Percentiles rank a stretch among this genome's conserved stretches.
phyloP scores from a whole-genome alignment of 2,329 filamentous ascomycete genomes.

The Colletotrichum sp. region DNA sequence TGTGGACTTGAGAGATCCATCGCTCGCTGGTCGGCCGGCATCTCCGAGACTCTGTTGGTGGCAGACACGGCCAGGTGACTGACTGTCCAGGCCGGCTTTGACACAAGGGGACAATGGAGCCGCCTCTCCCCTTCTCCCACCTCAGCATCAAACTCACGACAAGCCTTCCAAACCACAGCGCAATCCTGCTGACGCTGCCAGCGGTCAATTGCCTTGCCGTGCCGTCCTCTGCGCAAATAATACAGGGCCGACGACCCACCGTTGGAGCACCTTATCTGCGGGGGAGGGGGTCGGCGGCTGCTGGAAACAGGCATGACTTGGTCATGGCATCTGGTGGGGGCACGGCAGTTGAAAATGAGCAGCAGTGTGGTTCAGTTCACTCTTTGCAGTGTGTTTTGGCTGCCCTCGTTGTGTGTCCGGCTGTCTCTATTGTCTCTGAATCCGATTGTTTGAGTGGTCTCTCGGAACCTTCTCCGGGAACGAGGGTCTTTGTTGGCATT shows the following conservation, averaged over 20 bases:
- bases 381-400: neutral
- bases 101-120: neutral
- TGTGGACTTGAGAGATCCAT: neutral
- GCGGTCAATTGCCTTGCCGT: neutral
- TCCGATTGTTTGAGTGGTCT: neutral
- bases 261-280: constrained; percentile 7
- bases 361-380: neutral
- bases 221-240: neutral
- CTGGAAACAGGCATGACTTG: constrained; percentile 11
- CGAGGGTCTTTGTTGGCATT: neutral
- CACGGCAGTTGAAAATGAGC: constrained; percentile 13
- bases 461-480: neutral
- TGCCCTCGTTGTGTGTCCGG: neutral
- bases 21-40: neutral
- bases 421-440: neutral
- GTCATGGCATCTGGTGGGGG: constrained; percentile 4
- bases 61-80: neutral
- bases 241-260: neutral
- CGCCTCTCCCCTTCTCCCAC: neutral
- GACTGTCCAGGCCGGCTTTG: neutral
- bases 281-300: neutral
- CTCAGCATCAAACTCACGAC: neutral
- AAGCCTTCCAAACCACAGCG: neutral
- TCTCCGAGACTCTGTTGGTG: neutral
- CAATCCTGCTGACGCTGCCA: neutral